These are phyloP conservation scores for Leccinum variabile DNA, from an alignment of 1,284 basidiomycete species.

Conservation along the genomic window DNA sequence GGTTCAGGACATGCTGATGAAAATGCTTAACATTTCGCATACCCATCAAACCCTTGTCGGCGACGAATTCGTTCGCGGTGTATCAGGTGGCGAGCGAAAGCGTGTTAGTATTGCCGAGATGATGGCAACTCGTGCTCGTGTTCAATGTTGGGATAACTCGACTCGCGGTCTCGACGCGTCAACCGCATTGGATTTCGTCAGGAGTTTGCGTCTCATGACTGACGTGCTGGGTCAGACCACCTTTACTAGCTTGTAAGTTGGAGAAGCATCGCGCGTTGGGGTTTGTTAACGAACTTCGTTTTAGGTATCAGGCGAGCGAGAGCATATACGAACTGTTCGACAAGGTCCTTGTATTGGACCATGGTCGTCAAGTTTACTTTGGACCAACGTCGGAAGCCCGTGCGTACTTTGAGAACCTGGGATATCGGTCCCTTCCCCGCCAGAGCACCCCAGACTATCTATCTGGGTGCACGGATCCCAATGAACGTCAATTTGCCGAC, in stretches of 20 bases:
- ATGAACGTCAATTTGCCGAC: slow-evolving; percentile 82
- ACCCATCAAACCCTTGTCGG: slow-evolving; percentile 81
- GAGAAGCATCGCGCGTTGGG: slow-evolving; percentile 23
- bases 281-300: slow-evolving; percentile 2
- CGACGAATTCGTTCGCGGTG: slow-evolving; percentile 81
- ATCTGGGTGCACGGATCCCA: slow-evolving; percentile 78
- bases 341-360: slow-evolving; percentile 77
- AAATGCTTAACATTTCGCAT: slow-evolving; percentile 79
- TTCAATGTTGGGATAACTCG: slow-evolving; percentile 84
- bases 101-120: slow-evolving; percentile 88
- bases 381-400: slow-evolving; percentile 73
- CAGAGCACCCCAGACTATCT: slow-evolving; percentile 82
- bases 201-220: slow-evolving; percentile 73
- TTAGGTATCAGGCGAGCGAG: slow-evolving; percentile 81
- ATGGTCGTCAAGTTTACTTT: slow-evolving; percentile 84
- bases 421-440: slow-evolving; percentile 71
- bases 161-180: slow-evolving; percentile 86
- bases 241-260: slow-evolving; percentile 69
- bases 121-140: slow-evolving; percentile 75
- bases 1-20: slow-evolving; percentile 63
- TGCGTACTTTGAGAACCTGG: slow-evolving; percentile 75
- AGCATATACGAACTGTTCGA: slow-evolving; percentile 78
- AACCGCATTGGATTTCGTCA: slow-evolving; percentile 80
- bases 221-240: slow-evolving; percentile 76
- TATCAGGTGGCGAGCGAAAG: slow-evolving; percentile 85